Percentiles rank a stretch among this genome's conserved stretches.
Evolutionary conservation across 2,329 filamentous ascomycete species (phyloP).

Genomic region (Beauveria australis): DNA sequence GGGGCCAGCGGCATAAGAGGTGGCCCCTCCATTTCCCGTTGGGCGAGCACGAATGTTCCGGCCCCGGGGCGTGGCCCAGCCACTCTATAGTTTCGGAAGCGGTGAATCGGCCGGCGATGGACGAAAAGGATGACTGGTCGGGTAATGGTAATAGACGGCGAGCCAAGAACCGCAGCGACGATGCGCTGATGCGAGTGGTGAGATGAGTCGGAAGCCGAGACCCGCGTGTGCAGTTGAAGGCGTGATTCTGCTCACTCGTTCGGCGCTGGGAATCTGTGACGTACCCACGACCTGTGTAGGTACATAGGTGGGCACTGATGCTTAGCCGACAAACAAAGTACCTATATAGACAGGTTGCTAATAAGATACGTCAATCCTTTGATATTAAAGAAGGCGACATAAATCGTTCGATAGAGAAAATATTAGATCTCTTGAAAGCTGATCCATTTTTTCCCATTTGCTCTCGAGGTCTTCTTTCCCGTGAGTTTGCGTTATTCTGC

Average conservation of each 20-base stretch:
- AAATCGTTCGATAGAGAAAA: too few relatives aligned
- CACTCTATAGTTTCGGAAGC: background rate
- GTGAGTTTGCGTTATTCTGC: too few relatives aligned
- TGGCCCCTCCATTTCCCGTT: constrained; percentile 2
- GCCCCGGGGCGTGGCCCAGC: background rate
- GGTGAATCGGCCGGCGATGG: background rate
- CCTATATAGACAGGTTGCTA: too few relatives aligned
- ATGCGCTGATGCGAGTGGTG: constrained; percentile 5
- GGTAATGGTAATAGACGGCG: background rate
- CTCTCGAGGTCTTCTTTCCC: too few relatives aligned
- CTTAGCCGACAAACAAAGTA: too few relatives aligned
- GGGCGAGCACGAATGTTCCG: background rate
- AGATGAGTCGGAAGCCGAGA: background rate
- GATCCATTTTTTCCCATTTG: too few relatives aligned
- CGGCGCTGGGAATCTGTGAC: background rate
- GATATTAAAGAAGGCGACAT: too few relatives aligned
- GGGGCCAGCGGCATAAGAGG: background rate
- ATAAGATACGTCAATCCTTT: too few relatives aligned
- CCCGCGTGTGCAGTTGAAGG: background rate
- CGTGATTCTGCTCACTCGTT: background rate
- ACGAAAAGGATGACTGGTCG: background rate
- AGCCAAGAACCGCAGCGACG: background rate
- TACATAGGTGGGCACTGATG: background rate
- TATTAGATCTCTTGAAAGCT: too few relatives aligned
- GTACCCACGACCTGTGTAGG: background rate